A percentile compares a stretch with the other conserved stretches of the same genome.
These are phyloP conservation scores for Penicillium turbatum DNA, from an alignment of 495 filamentous ascomycete species.

Conservation along the genomic window DNA sequence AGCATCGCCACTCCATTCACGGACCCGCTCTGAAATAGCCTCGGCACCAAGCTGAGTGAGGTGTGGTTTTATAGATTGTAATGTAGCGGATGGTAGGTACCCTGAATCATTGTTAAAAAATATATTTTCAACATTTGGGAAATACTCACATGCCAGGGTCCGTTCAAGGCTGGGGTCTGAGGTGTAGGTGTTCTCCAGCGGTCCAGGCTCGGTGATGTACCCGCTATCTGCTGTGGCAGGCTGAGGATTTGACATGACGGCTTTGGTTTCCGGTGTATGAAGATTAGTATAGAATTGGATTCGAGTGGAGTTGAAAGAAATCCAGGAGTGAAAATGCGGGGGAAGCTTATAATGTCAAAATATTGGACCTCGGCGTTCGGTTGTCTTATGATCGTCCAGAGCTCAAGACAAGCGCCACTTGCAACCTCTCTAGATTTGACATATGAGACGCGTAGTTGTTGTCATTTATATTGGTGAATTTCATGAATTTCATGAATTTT, in stretches of 20 bases:
- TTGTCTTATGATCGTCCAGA: constrained; percentile 2
- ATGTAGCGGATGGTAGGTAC: constrained; percentile 26
- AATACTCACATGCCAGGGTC: constrained; percentile 22
- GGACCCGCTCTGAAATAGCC: constrained; percentile 29
- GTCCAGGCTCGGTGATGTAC: constrained; percentile 26
- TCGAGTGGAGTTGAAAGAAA: background rate
- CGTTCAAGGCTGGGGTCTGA: constrained; percentile 30
- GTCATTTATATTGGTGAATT: no score
- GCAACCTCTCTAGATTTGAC: no score
- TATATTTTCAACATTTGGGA: background rate
- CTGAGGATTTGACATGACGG: constrained; percentile 1
- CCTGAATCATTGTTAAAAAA: constrained; percentile 14
- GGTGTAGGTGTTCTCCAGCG: constrained; percentile 32
- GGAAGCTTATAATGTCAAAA: background rate
- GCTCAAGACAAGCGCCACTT: no score
- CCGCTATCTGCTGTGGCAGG: constrained; percentile 35
- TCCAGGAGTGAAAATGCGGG: background rate
- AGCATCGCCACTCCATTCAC: constrained; percentile 35
- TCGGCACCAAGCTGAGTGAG: constrained; percentile 30
- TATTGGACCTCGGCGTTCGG: constrained; percentile 23
- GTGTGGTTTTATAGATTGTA: constrained; percentile 20
- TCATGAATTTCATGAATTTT: no score
- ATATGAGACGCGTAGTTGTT: no score
- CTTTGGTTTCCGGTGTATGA: background rate
- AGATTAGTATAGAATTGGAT: background rate